A percentile compares a stretch with the other conserved stretches of the same genome.
These are phyloP conservation scores for Exutisphaerella laricina DNA, from an alignment of 2,329 filamentous ascomycete species.

Conservation along the genomic window DNA sequence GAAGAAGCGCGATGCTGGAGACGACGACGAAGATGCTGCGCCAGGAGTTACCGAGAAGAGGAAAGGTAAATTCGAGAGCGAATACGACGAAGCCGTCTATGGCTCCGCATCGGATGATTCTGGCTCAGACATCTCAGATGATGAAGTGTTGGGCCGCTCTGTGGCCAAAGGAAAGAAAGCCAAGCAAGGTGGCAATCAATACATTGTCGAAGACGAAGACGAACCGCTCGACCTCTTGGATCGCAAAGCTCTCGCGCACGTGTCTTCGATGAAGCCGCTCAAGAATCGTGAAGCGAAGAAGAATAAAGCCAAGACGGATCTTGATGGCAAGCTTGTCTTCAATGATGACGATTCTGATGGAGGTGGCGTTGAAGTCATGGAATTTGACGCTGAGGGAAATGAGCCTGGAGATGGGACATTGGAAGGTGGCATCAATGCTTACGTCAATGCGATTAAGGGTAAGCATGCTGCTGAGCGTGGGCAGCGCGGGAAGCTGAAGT, in stretches of 20 bases:
- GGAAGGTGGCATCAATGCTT: conserved; percentile 54
- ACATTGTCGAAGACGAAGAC: conserved; percentile 90
- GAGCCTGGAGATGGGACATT: conserved; percentile 39
- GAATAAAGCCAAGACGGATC: conserved; percentile 62
- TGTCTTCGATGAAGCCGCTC: conserved; percentile 80
- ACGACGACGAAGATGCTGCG: conserved; percentile 49
- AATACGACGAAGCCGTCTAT: conserved; percentile 94
- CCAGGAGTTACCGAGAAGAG: conserved; percentile 33
- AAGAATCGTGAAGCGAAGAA: conserved; percentile 48
- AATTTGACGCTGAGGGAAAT: conserved; percentile 53
- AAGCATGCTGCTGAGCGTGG: conserved; percentile 54
- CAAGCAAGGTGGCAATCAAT: conserved; percentile 55
- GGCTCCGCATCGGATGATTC: conserved; percentile 52
- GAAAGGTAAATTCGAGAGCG: conserved; percentile 72
- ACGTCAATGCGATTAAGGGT: conserved; percentile 56
- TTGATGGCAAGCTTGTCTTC: conserved; percentile 76
- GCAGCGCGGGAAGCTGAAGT: conserved; percentile 56
- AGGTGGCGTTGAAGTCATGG: conserved; percentile 38
- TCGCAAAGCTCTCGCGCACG: conserved; percentile 81
- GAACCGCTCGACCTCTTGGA: conserved; percentile 93
- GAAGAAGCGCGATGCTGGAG: conserved; percentile 70
- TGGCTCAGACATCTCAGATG: conserved; percentile 58
- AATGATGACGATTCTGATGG: conserved; percentile 44
- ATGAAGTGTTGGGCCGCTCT: conserved; percentile 48
- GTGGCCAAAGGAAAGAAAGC: conserved; percentile 52